Conservation (phyloP, 352 stramenopile species). For the Globisporangium viniferum region DNA sequence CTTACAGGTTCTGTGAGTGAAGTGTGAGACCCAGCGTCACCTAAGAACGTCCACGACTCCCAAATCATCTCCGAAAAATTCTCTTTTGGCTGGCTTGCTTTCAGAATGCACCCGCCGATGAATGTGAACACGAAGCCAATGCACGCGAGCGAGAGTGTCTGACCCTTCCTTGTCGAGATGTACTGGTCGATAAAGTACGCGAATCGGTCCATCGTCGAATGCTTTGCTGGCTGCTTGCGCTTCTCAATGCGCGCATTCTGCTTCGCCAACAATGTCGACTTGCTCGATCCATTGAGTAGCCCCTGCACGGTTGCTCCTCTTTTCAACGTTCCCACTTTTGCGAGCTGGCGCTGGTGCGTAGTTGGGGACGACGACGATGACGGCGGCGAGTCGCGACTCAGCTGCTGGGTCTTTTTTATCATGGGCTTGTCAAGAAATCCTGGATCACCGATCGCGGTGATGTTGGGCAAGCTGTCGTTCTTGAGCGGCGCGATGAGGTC, state of each 20-base stretch:
- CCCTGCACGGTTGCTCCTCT: not conserved
- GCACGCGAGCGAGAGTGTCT: slow-evolving; percentile 43
- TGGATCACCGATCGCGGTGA: slow-evolving; percentile 11
- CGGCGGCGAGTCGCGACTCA: not conserved
- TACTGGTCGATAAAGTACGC: slow-evolving; percentile 61
- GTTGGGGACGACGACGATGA: not conserved
- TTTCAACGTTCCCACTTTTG: slow-evolving; percentile 5
- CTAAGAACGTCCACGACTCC: slow-evolving; percentile 65
- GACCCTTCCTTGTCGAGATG: slow-evolving; percentile 56
- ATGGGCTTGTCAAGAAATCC: slow-evolving; percentile 10
- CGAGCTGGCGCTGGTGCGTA: not conserved
- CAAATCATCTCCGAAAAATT: slow-evolving; percentile 49
- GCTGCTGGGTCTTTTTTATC: slow-evolving; percentile 12
- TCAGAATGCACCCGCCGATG: slow-evolving; percentile 40
- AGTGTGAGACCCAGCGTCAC: slow-evolving; percentile 48
- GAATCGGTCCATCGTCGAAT: slow-evolving; percentile 35
- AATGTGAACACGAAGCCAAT: slow-evolving; percentile 45
- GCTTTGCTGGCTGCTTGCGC: slow-evolving; percentile 17
- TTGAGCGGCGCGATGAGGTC: slow-evolving; percentile 17
- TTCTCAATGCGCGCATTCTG: slow-evolving; percentile 20
- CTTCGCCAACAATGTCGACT: slow-evolving; percentile 8
- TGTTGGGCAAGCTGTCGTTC: slow-evolving; percentile 12
- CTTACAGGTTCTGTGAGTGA: slow-evolving; percentile 29
- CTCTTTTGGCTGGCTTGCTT: slow-evolving; percentile 23
- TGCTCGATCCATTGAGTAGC: slow-evolving; percentile 4